These are phyloP conservation scores for Penicillium waksmanii DNA, from an alignment of 495 filamentous ascomycete species.

Conservation along the genomic window DNA sequence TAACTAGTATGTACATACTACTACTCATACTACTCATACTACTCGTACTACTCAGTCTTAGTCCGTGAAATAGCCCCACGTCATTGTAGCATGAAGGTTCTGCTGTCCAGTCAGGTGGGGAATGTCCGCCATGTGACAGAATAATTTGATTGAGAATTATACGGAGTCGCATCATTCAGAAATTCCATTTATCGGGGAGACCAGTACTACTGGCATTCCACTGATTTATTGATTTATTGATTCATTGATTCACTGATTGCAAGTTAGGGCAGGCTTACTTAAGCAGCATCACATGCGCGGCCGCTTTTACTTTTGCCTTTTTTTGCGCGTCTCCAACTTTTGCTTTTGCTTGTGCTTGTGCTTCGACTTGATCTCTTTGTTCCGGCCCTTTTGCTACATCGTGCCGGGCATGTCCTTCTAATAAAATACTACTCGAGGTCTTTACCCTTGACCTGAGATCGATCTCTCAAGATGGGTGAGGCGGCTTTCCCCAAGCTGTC, in stretches of 20 bases:
- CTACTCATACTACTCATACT: no score
- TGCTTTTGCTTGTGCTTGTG: not conserved
- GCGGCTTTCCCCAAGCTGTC: constrained; percentile 3
- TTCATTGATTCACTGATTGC: not conserved
- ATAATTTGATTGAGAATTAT: no score
- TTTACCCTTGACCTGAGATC: not conserved
- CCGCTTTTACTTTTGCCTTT: not conserved
- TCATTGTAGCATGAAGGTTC: no score
- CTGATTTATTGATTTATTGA: no score
- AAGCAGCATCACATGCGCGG: constrained; percentile 5
- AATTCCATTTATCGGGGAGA: no score
- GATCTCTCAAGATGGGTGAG: constrained; percentile 6
- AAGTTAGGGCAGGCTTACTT: constrained; percentile 2
- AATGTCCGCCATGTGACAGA: no score
- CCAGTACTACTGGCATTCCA: no score
- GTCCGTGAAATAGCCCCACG: no score
- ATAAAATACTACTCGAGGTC: not conserved
- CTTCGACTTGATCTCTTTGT: not conserved
- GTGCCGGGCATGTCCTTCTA: constrained; percentile 13
- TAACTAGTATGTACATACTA: no score
- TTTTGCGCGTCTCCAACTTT: not conserved
- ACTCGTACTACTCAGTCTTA: no score
- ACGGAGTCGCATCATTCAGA: no score
- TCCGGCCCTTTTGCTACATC: not conserved
- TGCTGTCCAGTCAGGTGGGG: no score